Base-by-base conservation (phyloP, 2,329 filamentous ascomycete genomes). In the Pseudocercospora macadamiae region DNA sequence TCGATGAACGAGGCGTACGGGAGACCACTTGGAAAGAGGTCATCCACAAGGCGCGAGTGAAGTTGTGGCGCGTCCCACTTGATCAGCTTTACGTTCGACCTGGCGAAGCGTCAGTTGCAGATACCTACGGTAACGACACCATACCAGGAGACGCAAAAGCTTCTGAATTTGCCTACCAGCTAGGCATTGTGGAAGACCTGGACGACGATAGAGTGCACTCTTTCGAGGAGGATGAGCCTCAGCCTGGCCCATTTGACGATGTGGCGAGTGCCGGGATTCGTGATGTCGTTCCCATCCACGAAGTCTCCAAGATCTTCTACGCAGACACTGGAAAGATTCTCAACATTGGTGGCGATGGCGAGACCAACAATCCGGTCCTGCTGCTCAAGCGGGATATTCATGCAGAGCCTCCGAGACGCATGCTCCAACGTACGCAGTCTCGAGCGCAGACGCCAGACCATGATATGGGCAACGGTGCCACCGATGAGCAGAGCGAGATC, bases 21-120 rank as follows among this genome's bases (percentile, higher is more conserved):
- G 75, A 87, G 76, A 80, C 91, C 0, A 89, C 93, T 0, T 97
- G 95, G 95, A 95, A 97, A 72, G 93, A 99, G 73, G 92, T 96
- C 37, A 88, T 97, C 61, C 93, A 97, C 77, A 99, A 97, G 74
- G 90, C 92, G 16, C 85, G 87, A 36, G 86, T 97, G 10, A 91
- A 92, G 58, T 80, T 99, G 9, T 83, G 89, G 67, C 83, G 93
- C 48, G 84, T 90, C 0, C 89, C 87, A 0, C 75, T 88, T 28
- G 79, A 83, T 39, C 71, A 80, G 36, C 73, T 82, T 0, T 82
- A 85, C 61, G 75, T 81, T 60, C 67, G 74, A 19, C 71, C 79
- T 3, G 66, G 70, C 44, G 61, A 68, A 37, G 14, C 47, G 14
- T 42, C 54, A 5, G 30, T 51, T 8, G 49, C 73, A 30, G 74